Conservation (phyloP, 1,284 basidiomycete species). For the Sporisorium sorghi region DNA sequence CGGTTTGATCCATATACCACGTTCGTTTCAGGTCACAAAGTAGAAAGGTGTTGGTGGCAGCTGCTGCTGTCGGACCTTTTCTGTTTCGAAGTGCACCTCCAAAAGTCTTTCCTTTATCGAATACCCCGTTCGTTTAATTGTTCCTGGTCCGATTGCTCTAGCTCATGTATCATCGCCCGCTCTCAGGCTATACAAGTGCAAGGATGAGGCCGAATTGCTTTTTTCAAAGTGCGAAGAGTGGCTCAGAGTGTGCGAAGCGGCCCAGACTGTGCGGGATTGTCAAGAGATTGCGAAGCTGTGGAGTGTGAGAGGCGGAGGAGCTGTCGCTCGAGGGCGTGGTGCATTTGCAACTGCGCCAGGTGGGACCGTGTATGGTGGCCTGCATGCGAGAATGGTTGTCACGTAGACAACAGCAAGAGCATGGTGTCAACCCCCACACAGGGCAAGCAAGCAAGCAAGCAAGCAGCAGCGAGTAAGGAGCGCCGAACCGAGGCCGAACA, state of each 20-base stretch:
- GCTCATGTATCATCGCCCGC: neutral
- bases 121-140: neutral
- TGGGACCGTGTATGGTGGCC: neutral
- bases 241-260: neutral
- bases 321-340: too few species aligned
- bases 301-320: too few species aligned
- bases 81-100: conserved; percentile 13
- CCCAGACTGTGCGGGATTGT: too few species aligned
- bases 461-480: neutral
- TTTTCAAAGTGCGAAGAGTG: too few species aligned
- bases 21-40: too few species aligned
- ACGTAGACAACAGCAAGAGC: neutral
- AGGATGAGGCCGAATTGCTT: neutral
- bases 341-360: too few species aligned
- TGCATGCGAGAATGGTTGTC: neutral
- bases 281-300: too few species aligned
- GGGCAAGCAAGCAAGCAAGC: too few species aligned
- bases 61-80: neutral
- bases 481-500: neutral
- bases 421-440: too few species aligned
- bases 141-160: neutral
- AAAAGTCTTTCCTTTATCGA: neutral
- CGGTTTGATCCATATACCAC: conserved; percentile 6
- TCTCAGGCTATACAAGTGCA: neutral
- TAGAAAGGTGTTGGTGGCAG: neutral